These are phyloP conservation scores for Dactylellina drechsleri DNA, from an alignment of 2,329 filamentous ascomycete genomes.

Conservation along the genomic window DNA sequence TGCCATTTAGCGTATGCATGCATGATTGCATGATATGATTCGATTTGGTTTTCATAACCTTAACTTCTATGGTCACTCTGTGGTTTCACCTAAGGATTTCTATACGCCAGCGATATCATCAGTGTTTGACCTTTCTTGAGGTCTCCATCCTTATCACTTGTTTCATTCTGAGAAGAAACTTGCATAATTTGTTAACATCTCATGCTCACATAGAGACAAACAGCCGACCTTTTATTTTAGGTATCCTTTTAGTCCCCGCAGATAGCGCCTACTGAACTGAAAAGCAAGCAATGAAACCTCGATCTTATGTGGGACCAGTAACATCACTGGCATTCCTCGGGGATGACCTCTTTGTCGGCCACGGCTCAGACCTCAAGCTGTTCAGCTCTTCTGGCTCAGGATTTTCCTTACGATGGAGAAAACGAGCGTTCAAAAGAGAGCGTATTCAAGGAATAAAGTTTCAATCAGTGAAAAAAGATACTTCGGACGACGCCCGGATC, in stretches of 20 bases:
- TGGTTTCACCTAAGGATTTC: too few species aligned
- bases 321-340: conserved; percentile 70
- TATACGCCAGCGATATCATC: too few species aligned
- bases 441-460: conserved; percentile 76
- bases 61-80: too few species aligned
- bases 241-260: too few species aligned
- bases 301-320: conserved; percentile 64
- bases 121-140: too few species aligned
- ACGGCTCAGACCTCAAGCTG: conserved; percentile 70
- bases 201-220: too few species aligned
- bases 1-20: background rate
- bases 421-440: conserved; percentile 72
- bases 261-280: too few species aligned
- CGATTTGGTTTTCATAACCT: too few species aligned
- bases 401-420: conserved; percentile 33
- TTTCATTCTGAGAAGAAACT: too few species aligned
- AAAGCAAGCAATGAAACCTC: conserved; percentile 34
- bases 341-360: conserved; percentile 67
- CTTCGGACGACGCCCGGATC: conserved; percentile 59
- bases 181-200: too few species aligned
- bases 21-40: background rate
- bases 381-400: conserved; percentile 64
- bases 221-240: background rate
- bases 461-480: conserved; percentile 41
- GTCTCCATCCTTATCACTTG: too few species aligned